phyloP scores from a whole-genome alignment of 2,329 filamentous ascomycete genomes.

The Stenocarpella maydis region DNA sequence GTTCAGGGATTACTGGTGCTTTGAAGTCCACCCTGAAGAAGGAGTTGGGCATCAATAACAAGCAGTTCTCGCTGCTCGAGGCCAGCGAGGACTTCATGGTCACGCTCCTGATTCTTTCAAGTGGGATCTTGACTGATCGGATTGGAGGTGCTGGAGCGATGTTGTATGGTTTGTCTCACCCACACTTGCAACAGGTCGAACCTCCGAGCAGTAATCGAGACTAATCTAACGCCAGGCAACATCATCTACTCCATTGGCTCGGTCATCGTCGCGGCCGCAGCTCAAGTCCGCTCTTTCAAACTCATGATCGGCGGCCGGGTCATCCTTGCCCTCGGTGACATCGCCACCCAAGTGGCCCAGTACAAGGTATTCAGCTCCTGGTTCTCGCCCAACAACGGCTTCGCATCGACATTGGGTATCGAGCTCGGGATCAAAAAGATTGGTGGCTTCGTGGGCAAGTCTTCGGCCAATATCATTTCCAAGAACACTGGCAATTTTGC shows the following conservation, averaged over 20 bases:
- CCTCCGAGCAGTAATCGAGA: not conserved
- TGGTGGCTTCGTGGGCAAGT: constrained; percentile 67
- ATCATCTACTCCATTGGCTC: constrained; percentile 65
- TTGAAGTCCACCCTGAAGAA: constrained; percentile 4
- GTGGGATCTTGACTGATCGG: constrained; percentile 64
- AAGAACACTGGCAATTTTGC: constrained; percentile 65
- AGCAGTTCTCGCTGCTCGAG: constrained; percentile 65
- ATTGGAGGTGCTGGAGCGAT: constrained; percentile 59
- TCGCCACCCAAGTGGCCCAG: constrained; percentile 69
- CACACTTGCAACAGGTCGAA: not conserved
- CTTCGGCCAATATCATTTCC: constrained; percentile 67
- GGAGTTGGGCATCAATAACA: constrained; percentile 58
- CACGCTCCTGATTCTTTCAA: constrained; percentile 61
- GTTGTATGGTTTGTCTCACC: constrained; percentile 42
- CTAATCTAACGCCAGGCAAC: constrained; percentile 66
- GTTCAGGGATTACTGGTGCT: constrained; percentile 5
- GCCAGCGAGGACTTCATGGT: constrained; percentile 70
- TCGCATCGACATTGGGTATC: constrained; percentile 67
- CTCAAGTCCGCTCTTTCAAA: constrained; percentile 62
- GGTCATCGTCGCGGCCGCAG: constrained; percentile 65
- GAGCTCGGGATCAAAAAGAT: constrained; percentile 69
- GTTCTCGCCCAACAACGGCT: constrained; percentile 69
- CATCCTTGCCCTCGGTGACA: constrained; percentile 66
- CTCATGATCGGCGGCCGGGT: constrained; percentile 68
- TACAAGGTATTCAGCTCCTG: constrained; percentile 72